Base-by-base conservation (phyloP, 805 yeast genomes). In the Monosporozyma siamensis region DNA sequence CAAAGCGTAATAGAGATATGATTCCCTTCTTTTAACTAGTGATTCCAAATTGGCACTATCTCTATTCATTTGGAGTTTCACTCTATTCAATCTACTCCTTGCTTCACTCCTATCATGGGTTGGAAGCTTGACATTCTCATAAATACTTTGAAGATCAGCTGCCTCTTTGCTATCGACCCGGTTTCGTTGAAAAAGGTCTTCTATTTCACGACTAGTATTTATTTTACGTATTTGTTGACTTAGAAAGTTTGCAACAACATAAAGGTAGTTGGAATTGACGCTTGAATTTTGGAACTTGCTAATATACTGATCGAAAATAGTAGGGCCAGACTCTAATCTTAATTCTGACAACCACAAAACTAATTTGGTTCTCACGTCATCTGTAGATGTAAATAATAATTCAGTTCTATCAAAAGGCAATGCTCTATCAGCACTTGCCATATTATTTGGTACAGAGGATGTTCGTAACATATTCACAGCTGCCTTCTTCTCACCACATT, bases 341-440 rank as follows among this genome's bases (percentile, higher is more conserved):
- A 94, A 82, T 38, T 71, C 74, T 0, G 85, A 71, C 27, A 77
- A 63, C 96, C 96, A 88, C 38, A 74, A 69, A 0, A 80, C 80
- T 31, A 82, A 50, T 6, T 58, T 51, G 10, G 70, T 69, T 49
- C 51, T 74, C 48, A 61, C 31, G 9, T 52, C 46, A 7, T 63
- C 56, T 5, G 48, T 42, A 0, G 60, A 48, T 2, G 61, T 40
- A 1, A 44, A 44, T 6, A 57, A 3, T 4, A 18, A 4, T 32
- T 18, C 23, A 6, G 11, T 20, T 4, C 18, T 20, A 18, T 18
- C 10, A 6, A 17, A 18, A 11, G 23, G 18, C 15, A 32, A 2
- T 5, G 35, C 9, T 5, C 12, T 7, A 32, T 32, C 4, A 3
- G 5, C 7, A 2, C 7, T n/a, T 1, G 2, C n/a, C 18, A 10